phyloP scores from a whole-genome alignment of 1,284 basidiomycete species.

The Cutaneotrichosporon arboriforme region DNA sequence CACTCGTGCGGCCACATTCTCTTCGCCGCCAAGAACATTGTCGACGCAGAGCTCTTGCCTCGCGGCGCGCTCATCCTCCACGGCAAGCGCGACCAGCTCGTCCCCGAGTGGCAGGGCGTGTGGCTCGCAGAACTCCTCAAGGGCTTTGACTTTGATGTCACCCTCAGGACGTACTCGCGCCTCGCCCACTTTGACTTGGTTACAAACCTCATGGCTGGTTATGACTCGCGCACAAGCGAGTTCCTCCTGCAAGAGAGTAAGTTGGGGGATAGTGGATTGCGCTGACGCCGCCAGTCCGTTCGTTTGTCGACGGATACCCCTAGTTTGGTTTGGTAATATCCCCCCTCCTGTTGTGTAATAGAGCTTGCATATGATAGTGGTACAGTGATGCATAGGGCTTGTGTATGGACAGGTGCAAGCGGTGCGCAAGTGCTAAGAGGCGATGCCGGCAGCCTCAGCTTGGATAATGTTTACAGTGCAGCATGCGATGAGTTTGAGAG shows the following conservation, averaged over 20 bases:
- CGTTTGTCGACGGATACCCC: slow-evolving; percentile 3
- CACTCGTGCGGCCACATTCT: slow-evolving; percentile 48
- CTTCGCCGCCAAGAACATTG: slow-evolving; percentile 43
- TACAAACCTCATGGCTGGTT: slow-evolving; percentile 34
- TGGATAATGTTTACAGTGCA: too few relatives aligned
- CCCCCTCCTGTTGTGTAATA: too few relatives aligned
- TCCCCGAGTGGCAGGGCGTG: slow-evolving; percentile 43
- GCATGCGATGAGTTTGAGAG: too few relatives aligned
- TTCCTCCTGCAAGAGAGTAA: slow-evolving; percentile 24
- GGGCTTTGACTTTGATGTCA: slow-evolving; percentile 45
- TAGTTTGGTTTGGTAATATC: too few relatives aligned
- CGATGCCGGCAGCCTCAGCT: too few relatives aligned
- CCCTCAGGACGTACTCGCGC: slow-evolving; percentile 41
- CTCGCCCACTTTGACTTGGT: slow-evolving; percentile 43
- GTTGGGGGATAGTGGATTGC: background rate
- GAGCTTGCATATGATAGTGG: too few relatives aligned
- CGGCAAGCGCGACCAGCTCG: slow-evolving; percentile 26
- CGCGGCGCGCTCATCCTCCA: slow-evolving; percentile 46
- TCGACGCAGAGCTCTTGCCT: slow-evolving; percentile 42
- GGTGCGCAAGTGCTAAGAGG: too few relatives aligned
- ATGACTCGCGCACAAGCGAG: slow-evolving; percentile 21
- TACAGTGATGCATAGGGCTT: too few relatives aligned
- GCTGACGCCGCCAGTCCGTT: slow-evolving; percentile 9
- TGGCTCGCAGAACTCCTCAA: slow-evolving; percentile 46
- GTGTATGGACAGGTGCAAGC: too few relatives aligned